Conservation (phyloP, 768 basidiomycete species). For the Lactifluus volemus region DNA sequence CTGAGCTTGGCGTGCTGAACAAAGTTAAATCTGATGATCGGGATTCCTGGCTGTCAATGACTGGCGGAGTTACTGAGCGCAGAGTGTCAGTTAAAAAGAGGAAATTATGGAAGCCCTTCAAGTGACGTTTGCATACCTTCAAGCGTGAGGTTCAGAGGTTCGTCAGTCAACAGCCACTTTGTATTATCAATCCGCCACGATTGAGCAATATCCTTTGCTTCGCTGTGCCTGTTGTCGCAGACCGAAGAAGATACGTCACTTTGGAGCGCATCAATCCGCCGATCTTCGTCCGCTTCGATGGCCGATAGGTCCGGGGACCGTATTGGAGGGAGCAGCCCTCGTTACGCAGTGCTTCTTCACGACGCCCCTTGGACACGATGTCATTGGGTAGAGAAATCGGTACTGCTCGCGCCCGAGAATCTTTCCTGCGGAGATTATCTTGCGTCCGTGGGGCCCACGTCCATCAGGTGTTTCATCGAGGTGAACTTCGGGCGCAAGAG, state of each 20-base stretch:
- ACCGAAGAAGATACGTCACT: background rate
- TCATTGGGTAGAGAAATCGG: conserved; percentile 6
- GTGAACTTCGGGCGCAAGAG: background rate
- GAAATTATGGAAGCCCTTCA: background rate
- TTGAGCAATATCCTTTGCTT: conserved; percentile 12
- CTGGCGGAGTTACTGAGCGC: background rate
- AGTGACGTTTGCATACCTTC: background rate
- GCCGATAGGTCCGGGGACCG: conserved; percentile 3
- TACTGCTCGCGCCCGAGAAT: background rate
- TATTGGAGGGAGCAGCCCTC: conserved; percentile 13
- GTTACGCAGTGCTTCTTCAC: conserved; percentile 14
- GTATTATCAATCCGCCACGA: conserved; percentile 7
- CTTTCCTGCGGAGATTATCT: background rate
- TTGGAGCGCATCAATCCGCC: background rate
- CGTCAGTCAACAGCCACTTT: background rate
- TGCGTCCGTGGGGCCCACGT: background rate
- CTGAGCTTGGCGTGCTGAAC: background rate
- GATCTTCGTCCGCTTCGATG: conserved; percentile 15
- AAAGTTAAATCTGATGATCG: background rate
- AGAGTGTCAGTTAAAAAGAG: background rate
- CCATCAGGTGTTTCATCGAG: background rate
- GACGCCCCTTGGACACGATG: conserved; percentile 8
- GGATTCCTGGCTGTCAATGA: background rate
- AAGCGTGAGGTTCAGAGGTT: background rate
- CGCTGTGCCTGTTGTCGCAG: background rate